Conservation (phyloP, 2,329 filamentous ascomycete species). For the Alternaria rosae region DNA sequence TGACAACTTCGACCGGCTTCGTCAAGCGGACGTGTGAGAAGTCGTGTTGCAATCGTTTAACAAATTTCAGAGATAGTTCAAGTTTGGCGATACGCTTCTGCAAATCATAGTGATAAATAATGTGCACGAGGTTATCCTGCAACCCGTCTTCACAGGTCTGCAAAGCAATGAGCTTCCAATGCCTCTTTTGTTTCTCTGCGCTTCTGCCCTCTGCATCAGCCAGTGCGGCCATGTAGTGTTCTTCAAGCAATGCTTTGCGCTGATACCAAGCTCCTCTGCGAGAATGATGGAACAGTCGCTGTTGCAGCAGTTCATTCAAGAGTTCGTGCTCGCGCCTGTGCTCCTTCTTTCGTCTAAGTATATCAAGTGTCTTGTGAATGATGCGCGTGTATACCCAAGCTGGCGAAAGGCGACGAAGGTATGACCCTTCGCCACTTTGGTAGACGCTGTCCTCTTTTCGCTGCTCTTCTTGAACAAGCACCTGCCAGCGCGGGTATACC, state of each 20-base stretch:
- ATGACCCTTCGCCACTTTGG: slow-evolving; percentile 83
- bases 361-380: slow-evolving; percentile 82
- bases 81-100: slow-evolving; percentile 94
- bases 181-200: slow-evolving; percentile 73
- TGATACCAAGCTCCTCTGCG: slow-evolving; percentile 94
- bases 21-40: slow-evolving; percentile 85
- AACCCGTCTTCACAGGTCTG: slow-evolving; percentile 85
- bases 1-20: slow-evolving; percentile 75
- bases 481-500: slow-evolving; percentile 82
- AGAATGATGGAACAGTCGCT: slow-evolving; percentile 84
- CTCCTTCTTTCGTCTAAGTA: slow-evolving; percentile 82
- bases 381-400: slow-evolving; percentile 94
- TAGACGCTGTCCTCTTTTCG: slow-evolving; percentile 79
- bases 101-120: slow-evolving; percentile 92
- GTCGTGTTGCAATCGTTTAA: slow-evolving; percentile 87
- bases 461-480: slow-evolving; percentile 75
- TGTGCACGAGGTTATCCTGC: slow-evolving; percentile 85
- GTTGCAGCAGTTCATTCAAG: slow-evolving; percentile 75
- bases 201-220: slow-evolving; percentile 31
- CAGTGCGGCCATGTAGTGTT: slow-evolving; percentile 82
- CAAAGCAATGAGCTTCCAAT: slow-evolving; percentile 80
- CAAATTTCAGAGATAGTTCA: slow-evolving; percentile 82
- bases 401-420: slow-evolving; percentile 86
- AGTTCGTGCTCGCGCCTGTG: slow-evolving; percentile 78
- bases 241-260: slow-evolving; percentile 90